A percentile compares a stretch with the other conserved stretches of the same genome.
Conservation (phyloP, 2,329 filamentous ascomycete species). For the Pseudopithomyces chartarum region DNA sequence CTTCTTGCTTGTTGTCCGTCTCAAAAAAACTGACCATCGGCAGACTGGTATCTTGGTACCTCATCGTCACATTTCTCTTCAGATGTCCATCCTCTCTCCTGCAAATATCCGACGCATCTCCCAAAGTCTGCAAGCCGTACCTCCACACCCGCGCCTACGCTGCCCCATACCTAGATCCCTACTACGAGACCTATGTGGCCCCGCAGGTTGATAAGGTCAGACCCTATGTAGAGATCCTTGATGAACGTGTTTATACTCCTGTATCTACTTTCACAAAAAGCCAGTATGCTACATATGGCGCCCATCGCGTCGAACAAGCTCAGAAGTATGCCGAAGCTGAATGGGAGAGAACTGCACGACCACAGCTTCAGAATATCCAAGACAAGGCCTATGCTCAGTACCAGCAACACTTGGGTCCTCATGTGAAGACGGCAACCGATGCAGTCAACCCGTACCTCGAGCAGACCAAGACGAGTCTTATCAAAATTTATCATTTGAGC, state of each 20-base stretch:
- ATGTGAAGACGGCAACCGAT: conserved; percentile 67
- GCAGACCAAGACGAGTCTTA: conserved; percentile 64
- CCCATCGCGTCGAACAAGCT: conserved; percentile 71
- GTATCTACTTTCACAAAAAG: conserved; percentile 65
- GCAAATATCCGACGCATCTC: conserved; percentile 70
- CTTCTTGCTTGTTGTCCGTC: not conserved
- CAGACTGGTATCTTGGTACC: conserved; percentile 81
- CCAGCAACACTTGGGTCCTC: conserved; percentile 70
- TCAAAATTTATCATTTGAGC: conserved; percentile 72
- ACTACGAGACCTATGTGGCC: conserved; percentile 82
- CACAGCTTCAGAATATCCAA: conserved; percentile 72
- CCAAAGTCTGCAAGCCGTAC: conserved; percentile 83
- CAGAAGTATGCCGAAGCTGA: conserved; percentile 69
- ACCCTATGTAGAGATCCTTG: conserved; percentile 69
- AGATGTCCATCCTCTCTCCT: conserved; percentile 76
- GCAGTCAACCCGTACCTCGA: conserved; percentile 74
- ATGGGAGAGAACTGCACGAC: conserved; percentile 80
- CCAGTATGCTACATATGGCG: conserved; percentile 71
- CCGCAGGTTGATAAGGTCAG: conserved; percentile 78
- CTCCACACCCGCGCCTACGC: conserved; percentile 68
- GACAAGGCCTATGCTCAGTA: conserved; percentile 68
- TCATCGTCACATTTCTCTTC: conserved; percentile 78
- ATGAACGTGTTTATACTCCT: conserved; percentile 70
- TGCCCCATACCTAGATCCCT: conserved; percentile 78
- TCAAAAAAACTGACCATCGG: not conserved